Evolutionary conservation across 2,329 filamentous ascomycete species (phyloP), one percentile per base, ranked within the genome.

Genomic region (Canariomyces notabilis): DNA sequence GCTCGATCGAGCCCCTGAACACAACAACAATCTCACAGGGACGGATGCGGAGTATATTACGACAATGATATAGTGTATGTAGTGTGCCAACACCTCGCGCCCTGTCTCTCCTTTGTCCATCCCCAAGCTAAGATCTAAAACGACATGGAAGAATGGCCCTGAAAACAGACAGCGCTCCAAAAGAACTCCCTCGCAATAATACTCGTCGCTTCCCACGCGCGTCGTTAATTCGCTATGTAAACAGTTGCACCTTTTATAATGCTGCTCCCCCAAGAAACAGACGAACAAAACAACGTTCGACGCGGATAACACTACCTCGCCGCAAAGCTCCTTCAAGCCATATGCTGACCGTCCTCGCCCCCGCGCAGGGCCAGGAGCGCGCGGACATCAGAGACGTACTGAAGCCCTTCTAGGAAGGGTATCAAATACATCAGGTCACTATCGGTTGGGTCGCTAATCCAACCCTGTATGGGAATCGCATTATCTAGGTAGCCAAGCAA

Each of bases 391-490:
- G 91, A 95, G 56, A 93, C 90, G 68, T 97, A 95, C 71, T 97
- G 93, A 61, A 98, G 71, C 15, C 89, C 93, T 69, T 98, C 93
- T 36, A 98, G 75, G 59, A 97, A 74, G 23, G 93, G 93, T 48
- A 98, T 83, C 50, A 98, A 76, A 67, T 97, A 89, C 66, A 97
- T 77, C 55, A 98, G 75, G 63, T 96, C 91, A 64, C 90, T 93
- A 69, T 98, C 93, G 20, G 93, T 97, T 18, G 93, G 93, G 69
- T 98, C 93, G 66, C 85, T 95, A 70, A 98, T 97, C 93, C 93
- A 98, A 62, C 93, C 93, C 72, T 97, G 91, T 63, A 98, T 97
- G 3, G 93, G 93, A 61, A 98, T 96, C 41, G 93, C 93, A 70
- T 98, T 98, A 67, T 98, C 93, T 98, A 61, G 5, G 11, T 18